A percentile compares a stretch with the other conserved stretches of the same genome.
These are phyloP conservation scores for Anthoceros angustus DNA, from an alignment of 225 moss, liverwort and hornwort genomes.

Conservation along the genomic window DNA sequence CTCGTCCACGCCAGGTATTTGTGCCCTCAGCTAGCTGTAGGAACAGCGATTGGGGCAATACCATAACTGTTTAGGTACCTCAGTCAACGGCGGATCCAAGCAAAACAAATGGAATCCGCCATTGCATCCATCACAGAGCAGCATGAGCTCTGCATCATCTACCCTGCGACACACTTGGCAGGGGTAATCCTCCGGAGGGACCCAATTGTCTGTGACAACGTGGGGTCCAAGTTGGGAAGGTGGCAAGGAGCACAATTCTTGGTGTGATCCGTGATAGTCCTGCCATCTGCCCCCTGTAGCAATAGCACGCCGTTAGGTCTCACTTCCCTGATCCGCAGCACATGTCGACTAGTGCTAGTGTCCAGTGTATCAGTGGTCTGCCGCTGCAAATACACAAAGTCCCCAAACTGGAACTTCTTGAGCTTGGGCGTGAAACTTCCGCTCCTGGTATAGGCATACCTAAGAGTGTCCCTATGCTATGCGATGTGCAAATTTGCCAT, in stretches of 20 bases:
- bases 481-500: not conserved
- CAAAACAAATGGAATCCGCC: too few relatives aligned
- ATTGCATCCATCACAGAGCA: not conserved
- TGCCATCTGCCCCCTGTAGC: not conserved
- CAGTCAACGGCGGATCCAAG: too few relatives aligned
- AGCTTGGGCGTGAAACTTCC: not conserved
- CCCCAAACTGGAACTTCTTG: not conserved
- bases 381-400: slow-evolving; percentile 1
- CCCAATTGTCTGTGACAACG: slow-evolving; percentile 3
- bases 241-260: slow-evolving; percentile 7
- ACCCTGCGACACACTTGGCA: slow-evolving; percentile 4
- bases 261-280: not conserved
- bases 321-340: not conserved
- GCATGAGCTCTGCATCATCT: slow-evolving; percentile 7
- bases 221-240: slow-evolving; percentile 6
- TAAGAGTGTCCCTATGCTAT: not conserved
- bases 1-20: too few relatives aligned
- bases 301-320: not conserved
- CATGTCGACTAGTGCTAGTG: not conserved
- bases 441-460: not conserved
- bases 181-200: not conserved
- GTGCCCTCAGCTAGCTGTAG: too few relatives aligned
- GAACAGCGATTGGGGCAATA: too few relatives aligned
- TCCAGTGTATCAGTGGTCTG: not conserved
- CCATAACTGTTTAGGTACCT: too few relatives aligned